These are phyloP conservation scores for Colletotrichum sp. DNA, from an alignment of 2,329 filamentous ascomycete species.

Conservation along the genomic window DNA sequence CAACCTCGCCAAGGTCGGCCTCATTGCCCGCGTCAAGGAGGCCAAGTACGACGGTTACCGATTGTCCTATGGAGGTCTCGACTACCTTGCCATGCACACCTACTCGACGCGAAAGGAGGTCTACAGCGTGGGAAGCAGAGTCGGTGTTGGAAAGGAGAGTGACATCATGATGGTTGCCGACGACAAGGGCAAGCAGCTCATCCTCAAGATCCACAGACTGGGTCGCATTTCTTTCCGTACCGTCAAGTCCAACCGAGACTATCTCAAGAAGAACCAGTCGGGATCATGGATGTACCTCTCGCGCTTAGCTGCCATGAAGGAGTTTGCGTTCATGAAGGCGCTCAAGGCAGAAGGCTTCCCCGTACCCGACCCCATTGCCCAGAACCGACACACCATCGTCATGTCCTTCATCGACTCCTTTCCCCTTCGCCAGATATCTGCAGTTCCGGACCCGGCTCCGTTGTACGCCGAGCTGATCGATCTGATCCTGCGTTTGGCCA, in stretches of 20 bases:
- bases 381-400: conserved; percentile 93
- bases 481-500: conserved; percentile 83
- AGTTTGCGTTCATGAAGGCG: conserved; percentile 93
- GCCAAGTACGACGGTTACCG: conserved; percentile 98
- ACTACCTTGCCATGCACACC: conserved; percentile 95
- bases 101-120: conserved; percentile 81
- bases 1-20: conserved; percentile 85
- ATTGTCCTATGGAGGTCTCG: conserved; percentile 93
- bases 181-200: conserved; percentile 74
- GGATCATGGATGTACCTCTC: conserved; percentile 99
- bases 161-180: conserved; percentile 95
- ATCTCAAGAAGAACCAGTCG: conserved; percentile 79
- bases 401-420: conserved; percentile 95
- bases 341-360: conserved; percentile 84
- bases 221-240: conserved; percentile 96
- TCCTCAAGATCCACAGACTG: conserved; percentile 95
- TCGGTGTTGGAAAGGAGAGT: conserved; percentile 96
- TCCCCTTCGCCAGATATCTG: conserved; percentile 86
- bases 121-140: conserved; percentile 92
- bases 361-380: conserved; percentile 85
- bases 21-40: conserved; percentile 94
- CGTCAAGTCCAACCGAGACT: conserved; percentile 95
- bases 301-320: conserved; percentile 88
- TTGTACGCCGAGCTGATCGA: conserved; percentile 92
- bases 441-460: conserved; percentile 80